Evolutionary conservation across 257 asterid genomes (phyloP), one percentile per base, ranked within the genome.

Genomic region (Galeopsis tetrahit): DNA sequence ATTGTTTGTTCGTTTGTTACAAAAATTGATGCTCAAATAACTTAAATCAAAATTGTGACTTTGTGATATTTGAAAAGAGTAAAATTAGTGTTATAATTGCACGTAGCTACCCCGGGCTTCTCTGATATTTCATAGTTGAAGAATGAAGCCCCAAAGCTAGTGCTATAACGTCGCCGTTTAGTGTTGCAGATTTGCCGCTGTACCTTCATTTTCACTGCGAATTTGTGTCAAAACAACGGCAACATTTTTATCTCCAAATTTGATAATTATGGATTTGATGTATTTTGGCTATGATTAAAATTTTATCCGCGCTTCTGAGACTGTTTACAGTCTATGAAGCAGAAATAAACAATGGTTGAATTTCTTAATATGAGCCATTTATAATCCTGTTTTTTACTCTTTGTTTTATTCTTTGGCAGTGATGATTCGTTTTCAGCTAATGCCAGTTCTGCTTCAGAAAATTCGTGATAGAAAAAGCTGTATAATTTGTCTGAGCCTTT

Each of bases 391-490:
- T 21, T 21, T 21, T 49, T 21, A 21, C 28, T 21, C 28, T 21
- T 21, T 21, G 28, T 43, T 44, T 5, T 11, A 2, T 10, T 10
- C 4, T 5, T 10, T 65, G 73, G 91, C 93, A 3, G 75, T 79
- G 91, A 87, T 79, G 97, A 88, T 76, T 63, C 10, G 48, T 52
- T 10, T 17, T 56, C 90, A 89, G 91, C 92, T 75, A 73, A 51
- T 57, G 93, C 92, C 96, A 90, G 95, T 90, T 93, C 95, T 88
- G 98, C 98, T 87, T 87, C 97, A 77, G 97, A 90, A 69, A 67
- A 85, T 78, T 82, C 89, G 71, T 92, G 97, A 90, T 90, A 78
- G 96, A 21, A 21, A 21, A 21, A 21, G 28, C 28, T 21, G 28
- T 21, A 21, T 21, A 21, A 21, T 21, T 21, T 21, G 28, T 21